Evolutionary conservation across 2,329 filamentous ascomycete genomes (phyloP).

Genomic region (Verticillium tricorpus): DNA sequence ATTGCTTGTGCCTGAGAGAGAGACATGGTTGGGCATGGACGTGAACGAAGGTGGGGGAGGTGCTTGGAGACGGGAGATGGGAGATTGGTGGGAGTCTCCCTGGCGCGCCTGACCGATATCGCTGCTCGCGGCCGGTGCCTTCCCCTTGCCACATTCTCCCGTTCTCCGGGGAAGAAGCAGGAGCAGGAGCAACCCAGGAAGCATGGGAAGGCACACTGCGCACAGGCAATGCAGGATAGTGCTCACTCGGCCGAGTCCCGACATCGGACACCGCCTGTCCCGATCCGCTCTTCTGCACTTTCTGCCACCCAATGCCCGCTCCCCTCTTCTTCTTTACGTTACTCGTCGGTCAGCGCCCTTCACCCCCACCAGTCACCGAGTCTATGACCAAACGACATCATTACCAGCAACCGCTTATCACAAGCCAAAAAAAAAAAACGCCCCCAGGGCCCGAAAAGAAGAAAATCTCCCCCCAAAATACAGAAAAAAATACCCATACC

Average conservation of each 20-base stretch:
- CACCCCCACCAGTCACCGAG: not conserved
- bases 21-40: not conserved
- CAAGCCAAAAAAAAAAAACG: not conserved
- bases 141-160: not conserved
- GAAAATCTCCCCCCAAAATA: not conserved
- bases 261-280: not conserved
- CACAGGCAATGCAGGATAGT: no score
- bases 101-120: not conserved
- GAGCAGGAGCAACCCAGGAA: no score
- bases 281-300: not conserved
- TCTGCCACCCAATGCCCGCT: not conserved
- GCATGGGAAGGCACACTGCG: no score
- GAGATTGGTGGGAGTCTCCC: not conserved
- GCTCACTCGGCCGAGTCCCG: not conserved
- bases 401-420: not conserved
- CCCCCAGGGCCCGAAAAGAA: not conserved
- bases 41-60: not conserved
- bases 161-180: not conserved
- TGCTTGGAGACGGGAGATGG: not conserved
- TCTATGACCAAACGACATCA: not conserved
- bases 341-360: not conserved
- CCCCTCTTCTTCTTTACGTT: not conserved
- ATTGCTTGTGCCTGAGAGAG: not conserved
- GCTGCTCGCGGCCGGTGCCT: not conserved
- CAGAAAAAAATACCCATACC: not conserved